phyloP scores from a whole-genome alignment of 78 protist genomes.

The Dictyostelium brefeldianum region DNA sequence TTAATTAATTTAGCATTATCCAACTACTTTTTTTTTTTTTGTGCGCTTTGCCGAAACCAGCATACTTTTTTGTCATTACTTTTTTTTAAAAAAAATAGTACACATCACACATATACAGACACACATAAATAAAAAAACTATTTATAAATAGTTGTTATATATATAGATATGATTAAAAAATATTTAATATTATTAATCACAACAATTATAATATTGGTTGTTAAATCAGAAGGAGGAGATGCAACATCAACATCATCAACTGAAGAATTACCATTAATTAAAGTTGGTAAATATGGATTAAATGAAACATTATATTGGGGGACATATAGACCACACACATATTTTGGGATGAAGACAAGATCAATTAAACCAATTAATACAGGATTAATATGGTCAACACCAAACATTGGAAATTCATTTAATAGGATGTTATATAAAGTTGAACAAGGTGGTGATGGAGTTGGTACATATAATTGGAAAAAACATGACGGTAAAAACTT shows the following conservation, averaged over 20 bases:
- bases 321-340: slow-evolving; percentile 76
- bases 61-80: no score
- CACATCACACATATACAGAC: no score
- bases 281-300: slow-evolving; percentile 30
- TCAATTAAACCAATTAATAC: slow-evolving; percentile 45
- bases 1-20: no score
- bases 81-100: no score
- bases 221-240: background rate
- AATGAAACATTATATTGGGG: slow-evolving; percentile 81
- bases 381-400: slow-evolving; percentile 75
- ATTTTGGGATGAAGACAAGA: slow-evolving; percentile 66
- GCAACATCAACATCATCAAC: background rate
- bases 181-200: background rate
- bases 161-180: background rate
- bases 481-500: slow-evolving; percentile 77
- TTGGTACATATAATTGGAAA: slow-evolving; percentile 47
- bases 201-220: background rate
- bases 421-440: slow-evolving; percentile 11
- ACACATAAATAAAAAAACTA: no score
- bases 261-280: background rate
- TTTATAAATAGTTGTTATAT: no score
- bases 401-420: slow-evolving; percentile 24
- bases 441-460: slow-evolving; percentile 29
- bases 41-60: no score
- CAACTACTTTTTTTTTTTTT: no score